A percentile compares a stretch with the other conserved stretches of the same genome.
These are phyloP conservation scores for Rhizophagus sp. DNA, from an alignment of 192 early-diverging fungal genomes.

Conservation along the genomic window DNA sequence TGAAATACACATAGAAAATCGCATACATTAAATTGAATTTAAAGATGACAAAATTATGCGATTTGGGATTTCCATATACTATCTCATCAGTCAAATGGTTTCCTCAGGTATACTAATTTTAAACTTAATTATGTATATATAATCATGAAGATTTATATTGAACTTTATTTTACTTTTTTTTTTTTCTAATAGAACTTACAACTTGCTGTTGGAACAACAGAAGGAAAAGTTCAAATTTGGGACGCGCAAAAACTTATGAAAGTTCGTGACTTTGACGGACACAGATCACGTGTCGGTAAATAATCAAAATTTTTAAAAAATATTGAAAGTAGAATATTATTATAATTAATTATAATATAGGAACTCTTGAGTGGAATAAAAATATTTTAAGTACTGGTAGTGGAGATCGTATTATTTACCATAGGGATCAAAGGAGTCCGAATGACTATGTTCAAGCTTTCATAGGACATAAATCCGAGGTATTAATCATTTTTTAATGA, in stretches of 20 bases:
- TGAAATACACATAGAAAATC: too few species aligned
- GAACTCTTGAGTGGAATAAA: slow-evolving; percentile 65
- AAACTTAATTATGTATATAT: neutral
- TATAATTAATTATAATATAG: neutral
- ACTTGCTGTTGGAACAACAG: slow-evolving; percentile 74
- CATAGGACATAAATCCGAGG: slow-evolving; percentile 61
- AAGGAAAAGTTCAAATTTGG: slow-evolving; percentile 68
- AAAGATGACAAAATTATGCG: slow-evolving; percentile 46
- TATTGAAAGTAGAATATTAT: neutral
- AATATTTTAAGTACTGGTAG: slow-evolving; percentile 72
- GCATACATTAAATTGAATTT: too few species aligned
- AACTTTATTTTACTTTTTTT: neutral
- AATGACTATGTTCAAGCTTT: slow-evolving; percentile 48
- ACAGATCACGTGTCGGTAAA: slow-evolving; percentile 60
- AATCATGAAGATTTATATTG: neutral
- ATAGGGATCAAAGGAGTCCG: slow-evolving; percentile 65
- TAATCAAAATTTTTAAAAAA: neutral
- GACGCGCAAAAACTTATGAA: slow-evolving; percentile 53
- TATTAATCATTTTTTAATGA: slow-evolving; percentile 22
- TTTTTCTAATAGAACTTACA: slow-evolving; percentile 43
- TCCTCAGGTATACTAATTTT: slow-evolving; percentile 51
- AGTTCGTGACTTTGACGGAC: slow-evolving; percentile 46
- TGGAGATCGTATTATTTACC: slow-evolving; percentile 69
- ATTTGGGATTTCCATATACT: slow-evolving; percentile 45
- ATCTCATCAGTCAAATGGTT: slow-evolving; percentile 83